Evolutionary conservation across 2,329 filamentous ascomycete genomes (phyloP).

Genomic region (Verticillium longisporum): DNA sequence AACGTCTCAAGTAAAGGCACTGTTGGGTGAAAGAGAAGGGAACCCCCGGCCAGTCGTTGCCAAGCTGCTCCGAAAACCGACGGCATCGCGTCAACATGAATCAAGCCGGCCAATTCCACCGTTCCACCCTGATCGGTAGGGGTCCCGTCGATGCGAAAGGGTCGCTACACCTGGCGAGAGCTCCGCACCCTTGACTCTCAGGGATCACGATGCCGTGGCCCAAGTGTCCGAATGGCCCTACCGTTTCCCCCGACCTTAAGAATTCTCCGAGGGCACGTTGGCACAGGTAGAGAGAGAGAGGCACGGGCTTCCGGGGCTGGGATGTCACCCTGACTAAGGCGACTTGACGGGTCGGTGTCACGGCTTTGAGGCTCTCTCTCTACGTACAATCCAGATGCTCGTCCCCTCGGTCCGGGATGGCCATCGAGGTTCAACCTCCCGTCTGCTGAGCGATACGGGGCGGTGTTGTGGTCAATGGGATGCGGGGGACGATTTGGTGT

Average conservation of each 20-base stretch:
- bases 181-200: not conserved
- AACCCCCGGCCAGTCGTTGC: no score
- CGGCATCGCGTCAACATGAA: not conserved
- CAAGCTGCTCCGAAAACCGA: not conserved
- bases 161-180: not conserved
- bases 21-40: not conserved
- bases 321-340: no score
- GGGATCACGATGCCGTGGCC: not conserved
- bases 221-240: not conserved
- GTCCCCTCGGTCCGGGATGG: no score
- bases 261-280: not conserved
- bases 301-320: no score
- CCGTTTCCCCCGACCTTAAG: not conserved
- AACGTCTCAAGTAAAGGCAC: not conserved
- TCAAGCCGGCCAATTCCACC: not conserved
- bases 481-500: no score
- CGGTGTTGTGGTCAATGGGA: no score
- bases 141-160: not conserved
- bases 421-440: no score
- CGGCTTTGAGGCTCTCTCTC: no score
- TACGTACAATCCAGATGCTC: no score
- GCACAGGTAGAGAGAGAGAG: no score
- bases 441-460: no score
- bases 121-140: not conserved
- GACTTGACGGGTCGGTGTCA: no score